phyloP scores from a whole-genome alignment of 306 rosid species.

The Trichosanthes truncata region DNA sequence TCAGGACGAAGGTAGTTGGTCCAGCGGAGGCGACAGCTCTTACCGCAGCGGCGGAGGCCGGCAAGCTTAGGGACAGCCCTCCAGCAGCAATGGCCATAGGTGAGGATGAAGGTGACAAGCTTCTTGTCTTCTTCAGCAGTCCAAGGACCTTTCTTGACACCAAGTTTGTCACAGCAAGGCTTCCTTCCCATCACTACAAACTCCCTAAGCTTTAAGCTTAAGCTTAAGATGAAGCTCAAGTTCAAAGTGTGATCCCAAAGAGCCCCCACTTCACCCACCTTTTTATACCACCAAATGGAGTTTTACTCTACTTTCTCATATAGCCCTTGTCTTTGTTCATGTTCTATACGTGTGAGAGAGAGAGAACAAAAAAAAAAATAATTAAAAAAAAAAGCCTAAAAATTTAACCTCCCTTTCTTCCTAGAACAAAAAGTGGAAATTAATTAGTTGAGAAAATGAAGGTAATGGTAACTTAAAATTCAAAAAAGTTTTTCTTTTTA shows the following conservation, averaged over 20 bases:
- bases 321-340: background rate
- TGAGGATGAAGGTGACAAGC: constrained; percentile 58
- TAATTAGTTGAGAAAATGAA: background rate
- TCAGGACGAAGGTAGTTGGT: constrained; percentile 90
- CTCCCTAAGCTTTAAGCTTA: background rate
- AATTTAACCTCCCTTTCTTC: background rate
- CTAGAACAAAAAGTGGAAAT: background rate
- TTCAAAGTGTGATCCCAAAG: background rate
- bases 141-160: constrained; percentile 98
- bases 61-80: constrained; percentile 90
- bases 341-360: background rate
- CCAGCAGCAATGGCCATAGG: constrained; percentile 90
- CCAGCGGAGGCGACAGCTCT: constrained; percentile 95
- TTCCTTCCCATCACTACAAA: constrained; percentile 67
- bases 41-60: constrained; percentile 81
- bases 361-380: too few species aligned
- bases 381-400: background rate
- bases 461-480: background rate
- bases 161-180: constrained; percentile 95
- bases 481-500: background rate
- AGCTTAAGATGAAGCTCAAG: background rate
- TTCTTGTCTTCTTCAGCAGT: constrained; percentile 88
- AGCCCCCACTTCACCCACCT: background rate
- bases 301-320: background rate
- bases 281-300: background rate